Conservation (phyloP, 805 yeast species). For the Gaillardinia entomophila region DNA sequence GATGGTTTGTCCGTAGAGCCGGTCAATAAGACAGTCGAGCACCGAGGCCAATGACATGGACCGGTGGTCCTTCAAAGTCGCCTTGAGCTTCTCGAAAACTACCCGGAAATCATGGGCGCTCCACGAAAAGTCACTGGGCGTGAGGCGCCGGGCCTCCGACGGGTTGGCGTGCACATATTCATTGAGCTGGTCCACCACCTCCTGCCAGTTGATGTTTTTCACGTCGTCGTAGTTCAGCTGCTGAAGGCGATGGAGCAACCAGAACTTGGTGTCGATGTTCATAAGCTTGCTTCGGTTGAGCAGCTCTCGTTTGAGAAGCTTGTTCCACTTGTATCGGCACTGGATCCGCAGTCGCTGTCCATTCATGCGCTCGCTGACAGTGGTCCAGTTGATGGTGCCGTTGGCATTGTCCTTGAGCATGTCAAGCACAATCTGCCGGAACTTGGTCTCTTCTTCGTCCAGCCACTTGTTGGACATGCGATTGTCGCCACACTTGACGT, state of each 20-base stretch:
- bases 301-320: conserved; percentile 57
- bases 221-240: conserved; percentile 16
- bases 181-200: conserved; percentile 9
- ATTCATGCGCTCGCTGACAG: conserved; percentile 83
- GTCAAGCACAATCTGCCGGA: conserved; percentile 50
- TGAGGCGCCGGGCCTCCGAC: not conserved
- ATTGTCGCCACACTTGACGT: conserved; percentile 81
- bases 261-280: conserved; percentile 26
- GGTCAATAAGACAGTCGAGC: conserved; percentile 8
- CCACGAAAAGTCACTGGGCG: conserved; percentile 3
- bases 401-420: conserved; percentile 31
- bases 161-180: not conserved
- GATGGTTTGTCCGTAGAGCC: conserved; percentile 5
- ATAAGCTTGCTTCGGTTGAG: conserved; percentile 24
- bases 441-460: conserved; percentile 57
- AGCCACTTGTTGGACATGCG: conserved; percentile 81
- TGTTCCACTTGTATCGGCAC: conserved; percentile 94
- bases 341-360: conserved; percentile 88
- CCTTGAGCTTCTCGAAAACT: conserved; percentile 10
- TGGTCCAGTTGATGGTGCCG: conserved; percentile 73
- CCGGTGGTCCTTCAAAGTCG: conserved; percentile 7
- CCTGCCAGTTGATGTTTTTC: conserved; percentile 32
- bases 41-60: conserved; percentile 6
- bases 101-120: conserved; percentile 10
- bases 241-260: conserved; percentile 31